Evolutionary conservation across 805 yeast genomes (phyloP).

Genomic region (Tetrapisispora phaffii): DNA sequence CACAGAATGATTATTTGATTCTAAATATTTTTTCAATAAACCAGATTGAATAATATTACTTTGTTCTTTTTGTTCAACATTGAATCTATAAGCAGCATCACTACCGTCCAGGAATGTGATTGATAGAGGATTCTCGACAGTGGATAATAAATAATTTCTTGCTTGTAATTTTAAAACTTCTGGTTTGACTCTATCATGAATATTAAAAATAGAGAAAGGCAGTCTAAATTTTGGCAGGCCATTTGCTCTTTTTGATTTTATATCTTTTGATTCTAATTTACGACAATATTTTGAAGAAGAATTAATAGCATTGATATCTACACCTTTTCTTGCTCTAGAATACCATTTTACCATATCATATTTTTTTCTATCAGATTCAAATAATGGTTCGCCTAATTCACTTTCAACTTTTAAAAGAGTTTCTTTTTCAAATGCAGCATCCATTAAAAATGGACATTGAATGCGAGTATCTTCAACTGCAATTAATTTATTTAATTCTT

Average conservation of each 20-base stretch:
- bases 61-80: slow-evolving; percentile 6
- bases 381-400: slow-evolving; percentile 16
- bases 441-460: slow-evolving; percentile 18
- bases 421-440: slow-evolving; percentile 16
- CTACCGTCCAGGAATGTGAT: slow-evolving; percentile 13
- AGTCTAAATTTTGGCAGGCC: slow-evolving; percentile 5
- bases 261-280: neutral
- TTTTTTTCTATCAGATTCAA: slow-evolving; percentile 13
- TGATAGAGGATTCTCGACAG: slow-evolving; percentile 12
- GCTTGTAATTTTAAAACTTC: slow-evolving; percentile 28
- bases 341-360: slow-evolving; percentile 15
- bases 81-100: slow-evolving; percentile 10
- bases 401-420: slow-evolving; percentile 12
- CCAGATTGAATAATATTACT: slow-evolving; percentile 16
- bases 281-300: neutral
- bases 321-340: slow-evolving; percentile 6
- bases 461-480: slow-evolving; percentile 19
- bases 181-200: slow-evolving; percentile 17
- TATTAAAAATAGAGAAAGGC: slow-evolving; percentile 9
- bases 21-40: slow-evolving; percentile 9
- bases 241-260: neutral
- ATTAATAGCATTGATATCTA: neutral
- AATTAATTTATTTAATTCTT: slow-evolving; percentile 32
- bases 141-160: slow-evolving; percentile 14
- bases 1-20: no score